Evolutionary conservation across 805 yeast genomes (phyloP).

Genomic region (Clavispora vitiphila): DNA sequence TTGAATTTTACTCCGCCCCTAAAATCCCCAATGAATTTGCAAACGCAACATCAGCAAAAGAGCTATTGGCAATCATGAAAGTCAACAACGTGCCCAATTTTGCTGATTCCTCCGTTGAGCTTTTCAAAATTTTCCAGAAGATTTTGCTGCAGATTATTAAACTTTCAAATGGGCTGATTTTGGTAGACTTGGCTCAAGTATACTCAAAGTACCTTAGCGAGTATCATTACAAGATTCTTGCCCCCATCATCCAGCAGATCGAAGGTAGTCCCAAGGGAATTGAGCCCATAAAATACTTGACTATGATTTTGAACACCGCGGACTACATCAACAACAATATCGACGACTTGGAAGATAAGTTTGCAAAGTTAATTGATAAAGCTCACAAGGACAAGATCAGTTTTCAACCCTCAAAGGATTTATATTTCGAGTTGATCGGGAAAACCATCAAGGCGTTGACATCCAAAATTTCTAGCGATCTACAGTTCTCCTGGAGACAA

Average conservation of each 20-base stretch:
- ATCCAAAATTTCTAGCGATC: constrained; percentile 53
- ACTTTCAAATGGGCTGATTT: constrained; percentile 12
- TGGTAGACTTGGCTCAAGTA: constrained; percentile 41
- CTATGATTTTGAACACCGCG: constrained; percentile 78
- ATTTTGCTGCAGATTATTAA: constrained; percentile 40
- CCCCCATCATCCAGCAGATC: constrained; percentile 26
- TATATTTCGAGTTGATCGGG: constrained; percentile 55
- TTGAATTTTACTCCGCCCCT: constrained; percentile 57
- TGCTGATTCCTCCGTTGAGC: constrained; percentile 79
- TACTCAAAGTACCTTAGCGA: constrained; percentile 63
- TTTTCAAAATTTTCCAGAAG: constrained; percentile 74
- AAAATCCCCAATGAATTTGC: constrained; percentile 43
- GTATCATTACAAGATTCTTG: constrained; percentile 27
- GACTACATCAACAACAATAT: constrained; percentile 82
- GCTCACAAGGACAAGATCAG: constrained; percentile 36
- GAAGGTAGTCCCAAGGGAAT: constrained; percentile 28
- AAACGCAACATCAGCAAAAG: constrained; percentile 11
- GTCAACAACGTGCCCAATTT: constrained; percentile 57
- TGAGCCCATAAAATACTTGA: constrained; percentile 62
- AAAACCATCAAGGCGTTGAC: constrained; percentile 53
- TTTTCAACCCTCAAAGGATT: constrained; percentile 53
- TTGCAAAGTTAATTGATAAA: constrained; percentile 34
- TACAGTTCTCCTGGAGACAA: constrained; percentile 77
- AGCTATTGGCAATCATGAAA: constrained; percentile 35
- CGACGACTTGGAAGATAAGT: constrained; percentile 66